Evolutionary conservation across 768 basidiomycete species (phyloP), one percentile per base, ranked within the genome.

Genomic region (Phylloporus scabripes): DNA sequence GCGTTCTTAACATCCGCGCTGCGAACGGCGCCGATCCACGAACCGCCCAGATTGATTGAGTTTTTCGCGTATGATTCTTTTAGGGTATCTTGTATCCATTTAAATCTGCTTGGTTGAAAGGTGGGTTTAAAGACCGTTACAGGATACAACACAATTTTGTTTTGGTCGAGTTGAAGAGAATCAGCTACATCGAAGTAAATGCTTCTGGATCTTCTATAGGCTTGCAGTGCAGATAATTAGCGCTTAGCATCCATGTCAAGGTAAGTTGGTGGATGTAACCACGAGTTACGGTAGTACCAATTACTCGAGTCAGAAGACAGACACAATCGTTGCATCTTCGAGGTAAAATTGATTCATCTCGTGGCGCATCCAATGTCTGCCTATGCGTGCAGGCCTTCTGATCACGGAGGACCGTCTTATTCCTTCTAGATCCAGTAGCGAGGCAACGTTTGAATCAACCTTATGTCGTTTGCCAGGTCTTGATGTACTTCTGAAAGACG

Each of bases 1-100:
- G 73, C 20, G 67, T 72, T 14, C 26, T 67, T n/a, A 74, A 74
- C 44, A 55, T 72, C 45, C 71, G 74, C 5, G 72, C 72, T 14
- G 68, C 65, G 7, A 60, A 53, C 10, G 74, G 74, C 26, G 64
- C 64, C 3, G 74, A 74, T 53, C 67, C 70, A 23, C 65, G 69
- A 23, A 72, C 72, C 12, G 59, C 59, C 46, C 46, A 54, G 21
- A 52, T 75, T 12, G 74, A 74, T 48, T 75, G 53, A 60, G 24
- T 8, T 29, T 4, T 12, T 12, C 21, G 5, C 0, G 11, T 39
- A 7, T 24, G 32, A 1, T 31, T 9, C 21, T 49, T 2, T 0
- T 31, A 37, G 42, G 42, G 24, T 43, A 39, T 45, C 15, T 20
- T 36, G 21, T 46, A 12, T 45, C 21, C 36, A 32, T 11, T 44